phyloP scores from a whole-genome alignment of 805 yeast species.

The Wickerhamiella spandovensis region DNA sequence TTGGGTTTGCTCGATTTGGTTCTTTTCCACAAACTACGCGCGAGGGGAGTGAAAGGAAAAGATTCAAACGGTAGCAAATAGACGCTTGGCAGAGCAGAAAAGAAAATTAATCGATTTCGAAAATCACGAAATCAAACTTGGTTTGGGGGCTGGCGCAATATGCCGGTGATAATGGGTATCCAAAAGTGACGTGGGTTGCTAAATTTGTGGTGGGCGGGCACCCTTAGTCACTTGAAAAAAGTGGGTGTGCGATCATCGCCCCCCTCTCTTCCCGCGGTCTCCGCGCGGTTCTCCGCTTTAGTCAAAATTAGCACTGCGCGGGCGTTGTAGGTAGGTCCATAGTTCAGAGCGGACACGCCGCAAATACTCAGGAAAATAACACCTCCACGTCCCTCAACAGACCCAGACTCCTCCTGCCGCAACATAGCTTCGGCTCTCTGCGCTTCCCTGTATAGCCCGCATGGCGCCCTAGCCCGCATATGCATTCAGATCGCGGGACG shows the following conservation, averaged over 20 bases:
- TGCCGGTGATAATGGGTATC: neutral
- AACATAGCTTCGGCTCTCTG: neutral
- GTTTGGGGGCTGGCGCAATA: neutral
- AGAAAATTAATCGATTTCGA: neutral
- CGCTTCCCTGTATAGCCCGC: neutral
- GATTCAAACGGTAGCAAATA: neutral
- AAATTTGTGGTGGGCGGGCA: neutral
- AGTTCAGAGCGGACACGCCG: too few relatives aligned
- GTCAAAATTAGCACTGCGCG: too few relatives aligned
- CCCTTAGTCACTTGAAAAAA: neutral
- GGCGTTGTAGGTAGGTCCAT: too few relatives aligned
- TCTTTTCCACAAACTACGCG: too few relatives aligned
- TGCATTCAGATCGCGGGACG: neutral
- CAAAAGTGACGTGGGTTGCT: neutral
- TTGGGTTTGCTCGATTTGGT: too few relatives aligned
- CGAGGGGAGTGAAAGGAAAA: neutral
- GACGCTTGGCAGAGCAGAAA: neutral
- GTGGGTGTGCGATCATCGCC: neutral
- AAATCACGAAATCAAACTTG: neutral
- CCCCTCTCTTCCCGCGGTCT: neutral
- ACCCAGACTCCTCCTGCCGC: too few relatives aligned
- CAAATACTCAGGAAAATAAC: too few relatives aligned
- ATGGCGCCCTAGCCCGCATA: neutral
- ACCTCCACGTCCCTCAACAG: too few relatives aligned
- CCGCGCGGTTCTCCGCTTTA: too few relatives aligned